Base-by-base conservation (phyloP, 768 basidiomycete genomes). In the Tulasnella sp. region DNA sequence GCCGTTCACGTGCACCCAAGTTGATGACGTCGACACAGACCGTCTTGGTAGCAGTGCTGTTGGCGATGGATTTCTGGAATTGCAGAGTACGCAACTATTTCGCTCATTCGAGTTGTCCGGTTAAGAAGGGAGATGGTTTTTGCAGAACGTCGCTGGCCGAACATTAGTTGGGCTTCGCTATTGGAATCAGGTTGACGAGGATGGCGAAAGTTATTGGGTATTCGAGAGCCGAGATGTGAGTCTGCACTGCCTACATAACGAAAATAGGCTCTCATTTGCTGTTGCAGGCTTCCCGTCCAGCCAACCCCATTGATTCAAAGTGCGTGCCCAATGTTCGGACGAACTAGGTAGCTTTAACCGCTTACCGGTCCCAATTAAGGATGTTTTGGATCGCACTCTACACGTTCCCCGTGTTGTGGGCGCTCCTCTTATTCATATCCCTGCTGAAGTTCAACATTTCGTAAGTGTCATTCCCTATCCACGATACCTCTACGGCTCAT, bases 1-100 rank as follows among this genome's bases (percentile, higher is more conserved):
- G 29, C 11, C 41, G 41, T 35, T 7, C 41, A 17, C 21, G 56
- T 54, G 40, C 53, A 39, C 15, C 36, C 17, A 25, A 39, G 4
- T 6, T 19, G 3, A 40, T 55, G 27, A 49, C 17, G 56, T 21
- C 35, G 15, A 19, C 32, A 21, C 64, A 83, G 81, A 94, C 92
- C 23, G 93, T 99, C 3, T 69, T 80, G 7, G 94, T 98, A 0
- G 96, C 98, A 19, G 83, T 97, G 1, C 74, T 99, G 14, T 79
- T 99, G 23, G 86, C 93, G 0, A 85, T 94, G 80, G 96, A 99
- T 71, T 99, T 99, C 69, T 99, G 94, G 96, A 97, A 94, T 64
- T 91, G 89, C 63, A 75, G 92, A 67, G 89, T 91, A 65, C 59
- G 79, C 2, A 12, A 8, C 4, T 11, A 4, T 12, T 69, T n/a